These are phyloP conservation scores for Coccomyxa sp. DNA, from an alignment of 139 green algal genomes.

Conservation along the genomic window DNA sequence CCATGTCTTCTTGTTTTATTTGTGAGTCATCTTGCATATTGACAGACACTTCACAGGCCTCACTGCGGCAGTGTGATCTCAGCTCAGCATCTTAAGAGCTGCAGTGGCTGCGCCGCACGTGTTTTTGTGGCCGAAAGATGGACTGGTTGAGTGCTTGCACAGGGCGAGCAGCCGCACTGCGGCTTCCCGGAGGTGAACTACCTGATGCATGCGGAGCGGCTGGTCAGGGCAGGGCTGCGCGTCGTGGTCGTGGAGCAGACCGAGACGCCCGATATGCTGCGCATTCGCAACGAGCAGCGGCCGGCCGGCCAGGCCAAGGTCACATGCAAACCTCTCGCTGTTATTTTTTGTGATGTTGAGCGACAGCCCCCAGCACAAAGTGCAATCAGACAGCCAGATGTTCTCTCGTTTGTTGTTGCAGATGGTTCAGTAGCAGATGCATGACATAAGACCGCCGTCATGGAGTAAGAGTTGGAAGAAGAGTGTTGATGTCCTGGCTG, in stretches of 20 bases:
- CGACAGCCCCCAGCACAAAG: not conserved
- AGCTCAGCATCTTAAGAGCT: no score
- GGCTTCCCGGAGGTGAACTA: slow-evolving; percentile 92
- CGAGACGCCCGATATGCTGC: slow-evolving; percentile 91
- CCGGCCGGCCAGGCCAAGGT: slow-evolving; percentile 49
- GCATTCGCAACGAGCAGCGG: slow-evolving; percentile 71
- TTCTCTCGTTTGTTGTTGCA: not conserved
- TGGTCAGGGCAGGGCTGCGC: slow-evolving; percentile 80
- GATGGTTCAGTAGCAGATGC: not conserved
- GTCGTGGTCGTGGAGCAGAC: slow-evolving; percentile 95
- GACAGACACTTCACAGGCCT: no score
- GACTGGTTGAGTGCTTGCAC: not conserved
- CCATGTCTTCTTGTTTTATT: no score
- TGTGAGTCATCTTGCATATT: no score
- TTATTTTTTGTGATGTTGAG: not conserved
- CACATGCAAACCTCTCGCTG: no score
- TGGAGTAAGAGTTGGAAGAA: no score
- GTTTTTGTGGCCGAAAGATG: no score
- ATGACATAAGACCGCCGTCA: not conserved
- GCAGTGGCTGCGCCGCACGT: not conserved
- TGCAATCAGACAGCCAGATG: not conserved
- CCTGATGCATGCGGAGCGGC: slow-evolving; percentile 68
- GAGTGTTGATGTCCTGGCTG: not conserved
- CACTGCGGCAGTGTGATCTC: no score
- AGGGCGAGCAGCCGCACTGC: slow-evolving; percentile 92